Evolutionary conservation across 441 rosid species (phyloP).

Genomic region (Monsonia emarginata): DNA sequence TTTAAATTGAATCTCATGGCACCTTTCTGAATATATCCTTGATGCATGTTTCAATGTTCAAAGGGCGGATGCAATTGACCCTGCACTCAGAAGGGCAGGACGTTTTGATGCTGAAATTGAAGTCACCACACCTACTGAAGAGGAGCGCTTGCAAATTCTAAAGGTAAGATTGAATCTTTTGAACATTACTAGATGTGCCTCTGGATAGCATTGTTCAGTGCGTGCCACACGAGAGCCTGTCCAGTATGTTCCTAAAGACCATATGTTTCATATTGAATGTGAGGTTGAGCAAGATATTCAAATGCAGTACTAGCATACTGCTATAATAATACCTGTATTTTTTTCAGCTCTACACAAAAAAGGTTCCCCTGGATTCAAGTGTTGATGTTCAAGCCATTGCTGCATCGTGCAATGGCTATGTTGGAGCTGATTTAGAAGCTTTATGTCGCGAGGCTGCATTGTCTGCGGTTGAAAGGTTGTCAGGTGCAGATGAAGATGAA

Average conservation of each 20-base stretch:
- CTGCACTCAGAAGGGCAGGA: conserved; percentile 69
- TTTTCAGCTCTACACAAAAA: conserved; percentile 69
- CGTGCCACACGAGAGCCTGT: neutral
- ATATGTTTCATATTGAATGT: neutral
- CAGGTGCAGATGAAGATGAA: conserved; percentile 27
- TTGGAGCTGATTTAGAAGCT: conserved; percentile 95
- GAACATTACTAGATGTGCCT: conserved; percentile 3
- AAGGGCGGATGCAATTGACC: conserved; percentile 70
- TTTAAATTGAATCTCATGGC: neutral
- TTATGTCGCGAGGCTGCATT: conserved; percentile 71
- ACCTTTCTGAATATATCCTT: neutral
- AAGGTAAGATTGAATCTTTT: conserved; percentile 35
- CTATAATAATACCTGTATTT: conserved; percentile 16
- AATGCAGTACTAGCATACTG: neutral
- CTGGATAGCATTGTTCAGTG: neutral
- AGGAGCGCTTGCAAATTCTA: conserved; percentile 65
- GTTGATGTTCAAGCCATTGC: conserved; percentile 62
- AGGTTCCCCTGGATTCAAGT: conserved; percentile 42
- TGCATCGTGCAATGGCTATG: conserved; percentile 72
- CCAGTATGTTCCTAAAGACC: neutral
- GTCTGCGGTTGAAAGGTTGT: conserved; percentile 46
- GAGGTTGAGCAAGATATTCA: neutral
- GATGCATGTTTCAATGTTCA: conserved; percentile 11
- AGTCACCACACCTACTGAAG: conserved; percentile 71
- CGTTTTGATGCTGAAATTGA: conserved; percentile 78